Evolutionary conservation across 805 yeast species (phyloP).

Genomic region (Ogataea nitratoaversa): DNA sequence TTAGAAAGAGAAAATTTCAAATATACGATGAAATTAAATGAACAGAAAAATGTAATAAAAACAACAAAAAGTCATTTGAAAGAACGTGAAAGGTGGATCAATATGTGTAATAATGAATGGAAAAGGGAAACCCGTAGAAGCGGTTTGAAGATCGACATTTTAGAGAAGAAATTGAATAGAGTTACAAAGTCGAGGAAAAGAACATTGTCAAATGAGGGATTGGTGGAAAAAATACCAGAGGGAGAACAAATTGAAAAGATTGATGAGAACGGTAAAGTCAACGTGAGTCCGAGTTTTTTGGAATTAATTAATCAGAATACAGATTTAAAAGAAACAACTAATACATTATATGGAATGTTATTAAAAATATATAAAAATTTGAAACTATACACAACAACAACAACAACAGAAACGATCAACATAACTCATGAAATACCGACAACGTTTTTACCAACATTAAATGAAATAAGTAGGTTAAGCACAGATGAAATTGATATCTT

Average conservation of each 20-base stretch:
- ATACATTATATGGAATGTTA: slow-evolving; percentile 9
- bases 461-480: slow-evolving; percentile 16
- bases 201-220: neutral
- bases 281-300: slow-evolving; percentile 9
- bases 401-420: slow-evolving; percentile 3
- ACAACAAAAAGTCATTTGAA: slow-evolving; percentile 11
- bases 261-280: neutral
- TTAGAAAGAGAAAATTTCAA: slow-evolving; percentile 19
- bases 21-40: slow-evolving; percentile 8
- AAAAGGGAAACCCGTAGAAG: slow-evolving; percentile 19
- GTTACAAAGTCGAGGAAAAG: slow-evolving; percentile 5
- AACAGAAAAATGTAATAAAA: slow-evolving; percentile 10
- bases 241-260: neutral
- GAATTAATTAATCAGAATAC: slow-evolving; percentile 11
- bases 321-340: slow-evolving; percentile 10
- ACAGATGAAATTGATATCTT: slow-evolving; percentile 7
- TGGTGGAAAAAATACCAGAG: neutral
- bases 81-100: slow-evolving; percentile 18
- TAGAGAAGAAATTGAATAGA: slow-evolving; percentile 10
- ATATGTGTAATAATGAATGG: slow-evolving; percentile 17
- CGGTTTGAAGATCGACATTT: slow-evolving; percentile 14
- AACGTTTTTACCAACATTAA: slow-evolving; percentile 15
- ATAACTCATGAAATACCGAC: slow-evolving; percentile 7
- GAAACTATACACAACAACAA: slow-evolving; percentile 5
- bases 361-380: slow-evolving; percentile 10